These are phyloP conservation scores for Colletotrichum coccodes DNA, from an alignment of 2,329 filamentous ascomycete genomes.

Conservation along the genomic window DNA sequence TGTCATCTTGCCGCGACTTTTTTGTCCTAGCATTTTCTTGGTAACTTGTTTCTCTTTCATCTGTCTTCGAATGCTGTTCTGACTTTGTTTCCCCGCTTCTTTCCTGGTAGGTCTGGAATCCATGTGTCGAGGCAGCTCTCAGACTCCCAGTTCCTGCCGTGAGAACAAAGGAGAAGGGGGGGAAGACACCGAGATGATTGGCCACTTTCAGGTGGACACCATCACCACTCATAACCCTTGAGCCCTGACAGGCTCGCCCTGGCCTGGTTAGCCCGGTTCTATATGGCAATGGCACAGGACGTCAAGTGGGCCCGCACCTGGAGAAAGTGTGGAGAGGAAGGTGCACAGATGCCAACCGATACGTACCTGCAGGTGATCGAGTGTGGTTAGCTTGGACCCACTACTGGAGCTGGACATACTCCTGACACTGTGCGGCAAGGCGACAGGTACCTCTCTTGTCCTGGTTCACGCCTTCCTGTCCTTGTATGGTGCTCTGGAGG, in stretches of 20 bases:
- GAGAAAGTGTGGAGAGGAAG: slow-evolving; percentile 32
- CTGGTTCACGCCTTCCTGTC: neutral
- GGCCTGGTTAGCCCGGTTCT: slow-evolving; percentile 8
- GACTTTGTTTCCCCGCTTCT: slow-evolving; percentile 8
- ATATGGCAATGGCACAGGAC: slow-evolving; percentile 21
- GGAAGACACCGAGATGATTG: slow-evolving; percentile 9
- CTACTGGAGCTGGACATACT: neutral
- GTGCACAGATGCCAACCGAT: neutral
- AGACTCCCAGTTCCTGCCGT: slow-evolving; percentile 6
- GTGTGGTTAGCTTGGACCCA: slow-evolving; percentile 14
- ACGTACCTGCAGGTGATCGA: slow-evolving; percentile 9
- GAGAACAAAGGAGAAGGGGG: neutral
- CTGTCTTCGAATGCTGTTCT: neutral
- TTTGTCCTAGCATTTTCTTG: neutral
- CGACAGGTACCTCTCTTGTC: neutral
- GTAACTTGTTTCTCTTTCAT: slow-evolving; percentile 7
- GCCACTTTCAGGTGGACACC: neutral
- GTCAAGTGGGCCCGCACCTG: slow-evolving; percentile 10
- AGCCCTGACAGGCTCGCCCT: slow-evolving; percentile 18
- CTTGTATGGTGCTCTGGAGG: neutral
- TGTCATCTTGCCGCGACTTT: no score
- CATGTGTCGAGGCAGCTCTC: slow-evolving; percentile 10
- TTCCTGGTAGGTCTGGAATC: slow-evolving; percentile 6
- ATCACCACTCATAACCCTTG: slow-evolving; percentile 14
- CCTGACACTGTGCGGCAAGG: slow-evolving; percentile 18